Percentiles rank a stretch among this genome's conserved stretches.
Conservation (phyloP, 2,329 filamentous ascomycete species). For the Beauveria australis region DNA sequence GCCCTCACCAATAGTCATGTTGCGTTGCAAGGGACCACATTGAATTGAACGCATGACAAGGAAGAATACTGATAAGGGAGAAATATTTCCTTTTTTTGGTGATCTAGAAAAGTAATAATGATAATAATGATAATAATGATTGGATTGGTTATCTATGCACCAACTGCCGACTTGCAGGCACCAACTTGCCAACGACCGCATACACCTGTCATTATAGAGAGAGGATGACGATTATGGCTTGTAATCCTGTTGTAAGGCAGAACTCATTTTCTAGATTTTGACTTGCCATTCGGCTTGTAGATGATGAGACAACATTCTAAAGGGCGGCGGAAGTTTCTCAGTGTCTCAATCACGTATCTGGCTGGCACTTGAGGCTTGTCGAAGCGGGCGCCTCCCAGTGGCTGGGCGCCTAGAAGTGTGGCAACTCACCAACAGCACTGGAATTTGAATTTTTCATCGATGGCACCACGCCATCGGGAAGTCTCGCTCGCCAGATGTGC, state of each 20-base stretch:
- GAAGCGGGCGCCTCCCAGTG: not conserved
- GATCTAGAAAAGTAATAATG: not conserved
- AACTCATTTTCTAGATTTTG: not conserved
- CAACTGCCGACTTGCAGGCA: not conserved
- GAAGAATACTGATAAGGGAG: too few species aligned
- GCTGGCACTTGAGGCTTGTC: not conserved
- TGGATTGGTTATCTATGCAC: not conserved
- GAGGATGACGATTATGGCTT: not conserved
- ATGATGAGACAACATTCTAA: conserved; percentile 4
- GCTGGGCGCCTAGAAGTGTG: not conserved
- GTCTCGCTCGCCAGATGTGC: not conserved
- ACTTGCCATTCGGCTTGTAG: not conserved
- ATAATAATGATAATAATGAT: too few species aligned
- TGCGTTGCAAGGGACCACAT: too few species aligned
- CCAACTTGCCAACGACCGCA: not conserved
- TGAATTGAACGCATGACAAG: too few species aligned
- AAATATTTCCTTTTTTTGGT: too few species aligned
- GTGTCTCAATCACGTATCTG: conserved; percentile 7
- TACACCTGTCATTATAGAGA: not conserved
- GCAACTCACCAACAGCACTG: conserved; percentile 10
- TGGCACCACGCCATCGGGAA: not conserved
- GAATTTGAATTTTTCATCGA: conserved; percentile 4
- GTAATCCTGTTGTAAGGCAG: not conserved
- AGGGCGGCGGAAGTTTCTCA: not conserved
- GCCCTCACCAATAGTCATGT: too few species aligned